These are phyloP conservation scores for Pestalotiopsis sp. DNA, from an alignment of 2,329 filamentous ascomycete genomes.

Conservation along the genomic window DNA sequence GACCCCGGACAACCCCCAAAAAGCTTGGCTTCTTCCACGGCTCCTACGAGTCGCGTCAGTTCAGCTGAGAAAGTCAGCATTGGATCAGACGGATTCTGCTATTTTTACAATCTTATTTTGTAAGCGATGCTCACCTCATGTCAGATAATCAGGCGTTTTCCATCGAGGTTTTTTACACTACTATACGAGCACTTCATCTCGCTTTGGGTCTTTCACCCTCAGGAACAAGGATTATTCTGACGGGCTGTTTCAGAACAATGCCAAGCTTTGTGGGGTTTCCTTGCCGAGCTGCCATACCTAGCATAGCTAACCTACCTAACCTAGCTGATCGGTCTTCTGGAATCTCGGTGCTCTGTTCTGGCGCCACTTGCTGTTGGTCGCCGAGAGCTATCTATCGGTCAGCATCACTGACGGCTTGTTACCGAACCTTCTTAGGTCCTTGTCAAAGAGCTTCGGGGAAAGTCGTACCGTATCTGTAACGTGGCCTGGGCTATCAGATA, in stretches of 20 bases:
- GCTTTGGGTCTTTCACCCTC: neutral
- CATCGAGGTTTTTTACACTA: neutral
- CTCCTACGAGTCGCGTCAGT: neutral
- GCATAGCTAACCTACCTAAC: neutral
- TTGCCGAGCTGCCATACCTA: neutral
- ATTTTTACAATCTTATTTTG: neutral
- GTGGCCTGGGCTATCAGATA: too few relatives aligned
- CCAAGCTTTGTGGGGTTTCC: constrained; percentile 7
- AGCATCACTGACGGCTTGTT: too few relatives aligned
- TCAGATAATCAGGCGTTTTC: neutral
- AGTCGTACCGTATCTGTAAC: too few relatives aligned
- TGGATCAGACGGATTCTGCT: neutral
- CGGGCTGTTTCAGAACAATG: constrained; percentile 2
- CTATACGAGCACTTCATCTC: neutral
- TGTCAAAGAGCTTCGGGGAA: too few relatives aligned
- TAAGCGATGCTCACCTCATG: neutral
- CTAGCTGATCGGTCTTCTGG: neutral
- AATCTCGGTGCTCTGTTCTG: neutral
- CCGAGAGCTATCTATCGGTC: too few relatives aligned
- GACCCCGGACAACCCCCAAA: neutral
- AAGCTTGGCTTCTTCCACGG: constrained; percentile 2
- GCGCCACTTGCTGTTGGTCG: too few relatives aligned
- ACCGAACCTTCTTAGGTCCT: too few relatives aligned
- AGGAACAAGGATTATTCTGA: neutral
- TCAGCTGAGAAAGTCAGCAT: neutral